These are phyloP conservation scores for Blastocystis sp. DNA, from an alignment of 352 stramenopile species.

Conservation along the genomic window DNA sequence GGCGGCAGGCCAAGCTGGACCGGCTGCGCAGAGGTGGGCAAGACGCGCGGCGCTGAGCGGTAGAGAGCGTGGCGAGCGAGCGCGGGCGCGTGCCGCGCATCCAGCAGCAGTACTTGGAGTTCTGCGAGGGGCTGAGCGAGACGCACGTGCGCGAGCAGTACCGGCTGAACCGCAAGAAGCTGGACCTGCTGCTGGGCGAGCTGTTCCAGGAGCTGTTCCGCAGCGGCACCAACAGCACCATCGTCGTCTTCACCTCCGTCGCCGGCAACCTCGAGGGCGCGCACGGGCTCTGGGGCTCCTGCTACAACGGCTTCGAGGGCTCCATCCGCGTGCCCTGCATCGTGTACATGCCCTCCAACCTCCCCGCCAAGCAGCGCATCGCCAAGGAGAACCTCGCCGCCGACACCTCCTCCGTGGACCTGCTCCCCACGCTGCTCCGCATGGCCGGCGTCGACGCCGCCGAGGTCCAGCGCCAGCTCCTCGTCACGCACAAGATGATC, in stretches of 20 bases:
- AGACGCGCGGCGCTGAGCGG: neutral
- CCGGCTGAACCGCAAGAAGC: conserved; percentile 2
- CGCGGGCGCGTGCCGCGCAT: neutral
- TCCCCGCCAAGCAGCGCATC: conserved; percentile 19
- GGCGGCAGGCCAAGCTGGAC: neutral
- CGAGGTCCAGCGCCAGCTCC: conserved; percentile 1
- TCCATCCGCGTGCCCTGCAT: conserved; percentile 34
- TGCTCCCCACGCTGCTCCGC: conserved; percentile 40
- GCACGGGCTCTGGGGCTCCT: conserved; percentile 51
- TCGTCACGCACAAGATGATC: conserved; percentile 33
- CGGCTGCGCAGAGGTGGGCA: neutral
- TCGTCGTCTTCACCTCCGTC: conserved; percentile 33
- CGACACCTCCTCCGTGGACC: conserved; percentile 30
- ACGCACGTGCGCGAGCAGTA: neutral
- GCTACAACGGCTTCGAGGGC: conserved; percentile 47
- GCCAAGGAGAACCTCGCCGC: neutral
- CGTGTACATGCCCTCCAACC: conserved; percentile 22
- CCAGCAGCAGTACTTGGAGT: conserved; percentile 2
- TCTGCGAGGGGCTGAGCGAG: neutral
- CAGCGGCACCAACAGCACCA: conserved; percentile 8
- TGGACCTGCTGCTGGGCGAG: conserved; percentile 47
- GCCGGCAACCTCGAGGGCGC: conserved; percentile 36
- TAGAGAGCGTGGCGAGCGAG: neutral
- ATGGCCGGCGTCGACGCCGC: conserved; percentile 7
- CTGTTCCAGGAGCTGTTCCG: conserved; percentile 40